Evolutionary conservation across 2,329 filamentous ascomycete genomes (phyloP), one percentile per base, ranked within the genome.

Genomic region (Geosmithia flava): DNA sequence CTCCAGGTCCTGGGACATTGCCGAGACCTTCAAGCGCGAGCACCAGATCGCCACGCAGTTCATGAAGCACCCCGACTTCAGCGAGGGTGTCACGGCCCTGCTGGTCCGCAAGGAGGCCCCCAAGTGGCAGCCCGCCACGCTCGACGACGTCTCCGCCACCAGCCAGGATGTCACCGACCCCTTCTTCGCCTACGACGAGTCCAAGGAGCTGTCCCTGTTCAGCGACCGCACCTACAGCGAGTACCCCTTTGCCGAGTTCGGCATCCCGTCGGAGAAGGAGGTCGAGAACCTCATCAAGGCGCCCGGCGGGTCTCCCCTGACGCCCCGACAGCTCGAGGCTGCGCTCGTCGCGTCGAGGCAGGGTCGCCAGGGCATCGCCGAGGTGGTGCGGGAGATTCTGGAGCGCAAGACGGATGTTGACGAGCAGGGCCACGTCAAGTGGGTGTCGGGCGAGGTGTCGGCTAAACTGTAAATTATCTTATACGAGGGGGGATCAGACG

Each of bases 11-110:
- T 97, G 93, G 93, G 74, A 75, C 53, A 95, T 98, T 57, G 70
- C 76, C 16, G 78, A 95, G 66, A 82, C 91, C 1, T 98, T 97
- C 74, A 73, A 82, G 60, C 81, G 81, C 53, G 93, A 98, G 70
- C 78, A 93, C 66, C 76, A 84, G 59, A 88, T 98, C 51, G 89
- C 91, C 2, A 71, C 76, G 50, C 78, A 81, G 53, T 97, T 98
- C 71, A 97, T 98, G 91, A 74, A 75, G 49, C 84, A 93, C 62
- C 85, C 80, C 4, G 93, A 98, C 66, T 98, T 98, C 60, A 81
- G 81, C 42, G 87, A 95, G 67, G 93, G 93, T 48, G 91, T 98
- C n/a, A 80, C 80, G 47, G 83, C 88, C 20, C 76, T 84, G 45
- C 75, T 98, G 41, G 76, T 93, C 56, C 75, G 80, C 59, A 88